Base-by-base conservation (phyloP, 1,284 basidiomycete species). In the Ganoderma leucocontextum region DNA sequence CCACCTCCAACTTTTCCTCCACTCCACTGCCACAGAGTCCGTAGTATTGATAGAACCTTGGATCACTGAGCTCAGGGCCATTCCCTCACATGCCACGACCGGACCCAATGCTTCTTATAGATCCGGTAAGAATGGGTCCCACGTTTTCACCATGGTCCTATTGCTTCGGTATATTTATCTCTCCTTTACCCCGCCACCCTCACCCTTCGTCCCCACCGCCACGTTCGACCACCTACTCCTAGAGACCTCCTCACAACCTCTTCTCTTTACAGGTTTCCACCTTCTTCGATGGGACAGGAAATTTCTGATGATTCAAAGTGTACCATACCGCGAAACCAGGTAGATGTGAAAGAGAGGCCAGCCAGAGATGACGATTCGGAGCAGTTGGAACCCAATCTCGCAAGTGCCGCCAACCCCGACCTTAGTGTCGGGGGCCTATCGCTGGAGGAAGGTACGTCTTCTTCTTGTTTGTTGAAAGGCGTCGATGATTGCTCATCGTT, bases 341-440 rank as follows among this genome's bases (percentile, higher is more conserved):
- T 67, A 6, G 59, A 72, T 44, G 67, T 60, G 25, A 67, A 69
- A 36, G 64, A 63, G n/a, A 72, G 69, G 41, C 10, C 33, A 10
- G 65, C 38, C 44, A 65, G 36, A 22, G 65, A 70, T 25, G 62
- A 60, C 39, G 63, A 62, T 38, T 68, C 66, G 29, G 62, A 67
- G 58, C 67, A 71, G 60, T 13, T 73, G 41, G n/a, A 15, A 53
- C 10, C 25, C 13, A 57, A 65, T 19, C 66, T 68, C 5, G 58
- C 57, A 4, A 62, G 29, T 2, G 52, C 7, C 13, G 15, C 52
- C 29, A 68, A 73, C 38, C 64, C 67, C 8, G 67, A 66, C 0
- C 62, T 73, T 44, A 73, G 69, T 13, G 70, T 70, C 15, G 72
- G 72, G 8, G 70, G 60, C 44, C 64, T 73, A 7, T 52, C 72